Conservation (phyloP, 2,329 filamentous ascomycete genomes). For the Fusarium sp. region DNA sequence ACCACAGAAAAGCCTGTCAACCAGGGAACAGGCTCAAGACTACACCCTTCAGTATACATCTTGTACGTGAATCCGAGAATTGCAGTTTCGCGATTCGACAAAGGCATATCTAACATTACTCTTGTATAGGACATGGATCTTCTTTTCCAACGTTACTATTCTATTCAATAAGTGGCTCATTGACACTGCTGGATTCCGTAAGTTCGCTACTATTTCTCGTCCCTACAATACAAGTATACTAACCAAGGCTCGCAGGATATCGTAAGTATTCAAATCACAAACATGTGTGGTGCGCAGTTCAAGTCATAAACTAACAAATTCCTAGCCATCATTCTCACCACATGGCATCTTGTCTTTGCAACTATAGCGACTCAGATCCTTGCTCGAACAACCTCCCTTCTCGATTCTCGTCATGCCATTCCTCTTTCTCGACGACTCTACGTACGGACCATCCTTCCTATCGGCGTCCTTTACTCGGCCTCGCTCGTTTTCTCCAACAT, state of each 20-base stretch:
- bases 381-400: slow-evolving; percentile 70
- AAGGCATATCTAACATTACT: slow-evolving; percentile 20
- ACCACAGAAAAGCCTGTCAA: slow-evolving; percentile 46
- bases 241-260: slow-evolving; percentile 45
- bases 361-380: slow-evolving; percentile 74
- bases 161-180: slow-evolving; percentile 94
- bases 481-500: slow-evolving; percentile 75
- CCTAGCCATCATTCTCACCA: slow-evolving; percentile 68
- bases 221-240: slow-evolving; percentile 1
- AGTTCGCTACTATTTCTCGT: slow-evolving; percentile 51
- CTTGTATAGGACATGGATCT: slow-evolving; percentile 74
- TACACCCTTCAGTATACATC: slow-evolving; percentile 52
- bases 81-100: neutral
- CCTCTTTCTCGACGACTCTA: slow-evolving; percentile 71
- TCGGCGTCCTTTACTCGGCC: slow-evolving; percentile 73
- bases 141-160: slow-evolving; percentile 85
- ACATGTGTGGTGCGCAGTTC: neutral
- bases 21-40: slow-evolving; percentile 14
- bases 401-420: slow-evolving; percentile 71
- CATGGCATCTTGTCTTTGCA: slow-evolving; percentile 76
- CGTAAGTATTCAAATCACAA: slow-evolving; percentile 43
- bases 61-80: slow-evolving; percentile 37
- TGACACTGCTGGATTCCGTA: slow-evolving; percentile 78
- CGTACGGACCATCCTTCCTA: slow-evolving; percentile 71
- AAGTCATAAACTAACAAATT: slow-evolving; percentile 18